A percentile compares a stretch with the other conserved stretches of the same genome.
Conservation (phyloP, 805 yeast genomes). For the Cyberlindnera sargentensis region DNA sequence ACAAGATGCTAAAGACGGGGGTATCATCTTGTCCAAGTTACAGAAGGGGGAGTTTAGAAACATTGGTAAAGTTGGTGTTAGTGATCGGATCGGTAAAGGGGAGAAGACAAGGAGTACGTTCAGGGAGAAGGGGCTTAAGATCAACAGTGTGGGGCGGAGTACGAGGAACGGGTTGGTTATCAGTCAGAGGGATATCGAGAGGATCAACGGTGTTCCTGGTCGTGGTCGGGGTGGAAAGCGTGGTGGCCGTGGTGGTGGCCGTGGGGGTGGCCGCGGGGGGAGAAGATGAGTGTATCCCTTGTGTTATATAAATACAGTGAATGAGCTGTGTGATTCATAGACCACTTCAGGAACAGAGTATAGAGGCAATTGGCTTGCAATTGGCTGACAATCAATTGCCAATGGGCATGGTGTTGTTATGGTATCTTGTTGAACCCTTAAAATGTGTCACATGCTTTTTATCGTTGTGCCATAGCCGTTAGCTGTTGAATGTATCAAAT, state of each 20-base stretch:
- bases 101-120: slow-evolving; percentile 39
- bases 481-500: too few relatives aligned
- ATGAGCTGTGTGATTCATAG: too few relatives aligned
- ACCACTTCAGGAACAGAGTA: too few relatives aligned
- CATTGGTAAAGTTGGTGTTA: slow-evolving; percentile 36
- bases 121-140: slow-evolving; percentile 75
- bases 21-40: slow-evolving; percentile 73
- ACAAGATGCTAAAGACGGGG: slow-evolving; percentile 80
- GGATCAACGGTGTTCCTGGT: slow-evolving; percentile 26
- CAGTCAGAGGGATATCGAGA: slow-evolving; percentile 58
- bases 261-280: too few relatives aligned
- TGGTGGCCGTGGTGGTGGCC: background rate
- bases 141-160: slow-evolving; percentile 66
- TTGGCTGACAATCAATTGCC: too few relatives aligned
- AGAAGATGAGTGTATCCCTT: too few relatives aligned
- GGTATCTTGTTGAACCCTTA: too few relatives aligned
- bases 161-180: slow-evolving; percentile 76
- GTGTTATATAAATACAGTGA: too few relatives aligned
- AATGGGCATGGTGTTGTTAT: too few relatives aligned
- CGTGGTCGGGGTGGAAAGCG: slow-evolving; percentile 2
- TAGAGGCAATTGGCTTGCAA: too few relatives aligned
- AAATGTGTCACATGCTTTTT: too few relatives aligned
- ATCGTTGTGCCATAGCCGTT: too few relatives aligned
- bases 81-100: slow-evolving; percentile 37
- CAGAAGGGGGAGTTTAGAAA: slow-evolving; percentile 62